phyloP scores from a whole-genome alignment of 176 grass and related monocot genomes.

The Zoysia japonica region DNA sequence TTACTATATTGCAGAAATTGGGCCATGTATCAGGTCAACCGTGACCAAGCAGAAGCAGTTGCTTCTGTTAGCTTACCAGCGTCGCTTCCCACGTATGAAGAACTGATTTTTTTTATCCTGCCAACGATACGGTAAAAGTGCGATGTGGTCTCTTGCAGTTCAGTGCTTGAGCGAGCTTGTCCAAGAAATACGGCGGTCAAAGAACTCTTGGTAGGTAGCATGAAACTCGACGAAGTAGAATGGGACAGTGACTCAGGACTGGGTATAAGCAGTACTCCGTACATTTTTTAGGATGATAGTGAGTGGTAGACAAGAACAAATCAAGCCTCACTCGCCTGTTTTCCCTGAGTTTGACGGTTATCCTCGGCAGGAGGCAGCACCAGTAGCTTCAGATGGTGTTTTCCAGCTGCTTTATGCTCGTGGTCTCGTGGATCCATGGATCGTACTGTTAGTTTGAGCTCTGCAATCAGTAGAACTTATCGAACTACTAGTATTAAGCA shows the following conservation, averaged over 20 bases:
- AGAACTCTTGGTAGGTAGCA: not conserved
- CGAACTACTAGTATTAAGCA: not conserved
- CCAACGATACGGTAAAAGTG: not conserved
- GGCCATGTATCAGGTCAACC: not conserved
- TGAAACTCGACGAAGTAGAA: not conserved
- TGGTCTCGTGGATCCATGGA: not conserved
- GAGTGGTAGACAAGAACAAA: not conserved
- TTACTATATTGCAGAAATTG: not conserved
- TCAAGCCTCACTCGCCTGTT: not conserved
- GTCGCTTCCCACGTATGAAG: not conserved
- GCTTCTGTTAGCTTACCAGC: not conserved
- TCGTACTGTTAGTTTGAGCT: not conserved
- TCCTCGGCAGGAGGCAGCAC: not conserved
- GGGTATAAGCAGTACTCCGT: not conserved
- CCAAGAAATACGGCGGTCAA: not conserved
- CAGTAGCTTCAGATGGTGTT: too few relatives aligned
- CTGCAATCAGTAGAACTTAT: not conserved
- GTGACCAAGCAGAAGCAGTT: not conserved
- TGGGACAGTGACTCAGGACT: not conserved
- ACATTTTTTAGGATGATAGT: not conserved
- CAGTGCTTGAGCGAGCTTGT: not conserved
- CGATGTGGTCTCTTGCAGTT: not conserved
- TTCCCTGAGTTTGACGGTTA: conserved; percentile 21
- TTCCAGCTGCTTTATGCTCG: not conserved
- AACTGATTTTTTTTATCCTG: not conserved